Evolutionary conservation across 2,329 filamentous ascomycete species (phyloP).

Genomic region (Didymella exigua): DNA sequence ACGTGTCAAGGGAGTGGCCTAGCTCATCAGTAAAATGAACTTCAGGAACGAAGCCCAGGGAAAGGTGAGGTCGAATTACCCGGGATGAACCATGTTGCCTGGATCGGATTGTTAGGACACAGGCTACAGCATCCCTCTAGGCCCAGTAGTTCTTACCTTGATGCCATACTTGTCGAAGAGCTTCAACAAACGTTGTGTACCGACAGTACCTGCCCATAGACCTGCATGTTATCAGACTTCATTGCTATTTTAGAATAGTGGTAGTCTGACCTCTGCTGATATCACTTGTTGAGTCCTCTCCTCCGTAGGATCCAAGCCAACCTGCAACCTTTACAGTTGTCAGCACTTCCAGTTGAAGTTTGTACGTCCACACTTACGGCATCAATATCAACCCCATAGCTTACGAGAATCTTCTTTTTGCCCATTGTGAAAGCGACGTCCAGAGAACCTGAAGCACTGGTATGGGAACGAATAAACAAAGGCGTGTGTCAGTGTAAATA

Average conservation of each 20-base stretch:
- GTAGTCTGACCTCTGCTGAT: constrained; percentile 63
- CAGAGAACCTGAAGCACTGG: too few relatives aligned
- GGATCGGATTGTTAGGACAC: constrained; percentile 54
- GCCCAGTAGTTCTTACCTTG: constrained; percentile 27
- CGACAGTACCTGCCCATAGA: constrained; percentile 72
- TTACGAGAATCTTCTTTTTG: constrained; percentile 59
- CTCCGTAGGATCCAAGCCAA: constrained; percentile 76
- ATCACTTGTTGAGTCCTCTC: constrained; percentile 72
- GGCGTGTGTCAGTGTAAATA: neutral
- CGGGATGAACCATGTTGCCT: constrained; percentile 69
- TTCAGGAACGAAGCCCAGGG: too few relatives aligned
- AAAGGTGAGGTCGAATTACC: neutral
- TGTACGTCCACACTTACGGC: constrained; percentile 38
- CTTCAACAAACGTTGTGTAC: constrained; percentile 70
- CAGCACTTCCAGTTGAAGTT: neutral
- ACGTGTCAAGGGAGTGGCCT: constrained; percentile 66
- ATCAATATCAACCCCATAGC: constrained; percentile 75
- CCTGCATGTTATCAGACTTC: constrained; percentile 44
- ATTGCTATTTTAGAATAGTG: neutral
- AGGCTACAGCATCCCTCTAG: too few relatives aligned
- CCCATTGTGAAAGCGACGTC: constrained; percentile 38
- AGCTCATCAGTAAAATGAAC: neutral
- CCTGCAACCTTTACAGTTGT: constrained; percentile 54
- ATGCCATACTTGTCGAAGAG: constrained; percentile 70
- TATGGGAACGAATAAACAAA: neutral